Conservation (phyloP, 2,329 filamentous ascomycete species). For the Tolypocladium tropicale region DNA sequence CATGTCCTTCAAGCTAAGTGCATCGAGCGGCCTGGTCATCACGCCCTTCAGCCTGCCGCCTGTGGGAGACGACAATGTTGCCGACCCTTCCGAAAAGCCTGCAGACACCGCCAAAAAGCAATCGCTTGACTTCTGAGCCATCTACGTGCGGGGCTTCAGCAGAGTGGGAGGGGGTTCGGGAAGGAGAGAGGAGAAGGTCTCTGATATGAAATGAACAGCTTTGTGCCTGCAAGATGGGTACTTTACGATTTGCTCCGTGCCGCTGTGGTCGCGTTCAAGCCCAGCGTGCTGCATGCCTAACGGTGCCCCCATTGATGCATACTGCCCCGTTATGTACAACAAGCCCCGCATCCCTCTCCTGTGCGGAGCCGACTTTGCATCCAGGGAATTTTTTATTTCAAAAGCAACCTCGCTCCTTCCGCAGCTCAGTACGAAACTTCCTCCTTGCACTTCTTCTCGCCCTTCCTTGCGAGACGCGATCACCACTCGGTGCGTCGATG, state of each 20-base stretch:
- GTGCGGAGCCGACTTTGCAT: neutral
- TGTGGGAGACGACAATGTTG: constrained; percentile 49
- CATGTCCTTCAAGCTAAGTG: constrained; percentile 80
- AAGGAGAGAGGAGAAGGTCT: neutral
- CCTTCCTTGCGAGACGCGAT: neutral
- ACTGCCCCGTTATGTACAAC: neutral
- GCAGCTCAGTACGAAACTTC: neutral
- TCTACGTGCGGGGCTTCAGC: neutral
- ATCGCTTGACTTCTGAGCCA: constrained; percentile 56
- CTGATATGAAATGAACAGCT: too few species aligned
- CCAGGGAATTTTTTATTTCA: neutral
- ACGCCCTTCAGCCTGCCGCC: constrained; percentile 85
- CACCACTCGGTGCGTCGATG: neutral
- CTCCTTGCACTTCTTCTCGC: neutral
- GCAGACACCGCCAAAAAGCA: constrained; percentile 50
- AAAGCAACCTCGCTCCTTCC: neutral
- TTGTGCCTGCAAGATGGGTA: neutral
- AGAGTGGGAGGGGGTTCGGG: too few species aligned
- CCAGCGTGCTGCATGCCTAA: neutral
- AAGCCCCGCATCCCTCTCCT: neutral
- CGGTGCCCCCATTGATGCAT: neutral
- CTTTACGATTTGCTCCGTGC: neutral
- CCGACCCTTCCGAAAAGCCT: constrained; percentile 27
- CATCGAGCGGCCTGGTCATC: constrained; percentile 70
- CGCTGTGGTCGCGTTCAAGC: neutral